phyloP scores from a whole-genome alignment of 805 yeast genomes.

The Candida glaebosa region DNA sequence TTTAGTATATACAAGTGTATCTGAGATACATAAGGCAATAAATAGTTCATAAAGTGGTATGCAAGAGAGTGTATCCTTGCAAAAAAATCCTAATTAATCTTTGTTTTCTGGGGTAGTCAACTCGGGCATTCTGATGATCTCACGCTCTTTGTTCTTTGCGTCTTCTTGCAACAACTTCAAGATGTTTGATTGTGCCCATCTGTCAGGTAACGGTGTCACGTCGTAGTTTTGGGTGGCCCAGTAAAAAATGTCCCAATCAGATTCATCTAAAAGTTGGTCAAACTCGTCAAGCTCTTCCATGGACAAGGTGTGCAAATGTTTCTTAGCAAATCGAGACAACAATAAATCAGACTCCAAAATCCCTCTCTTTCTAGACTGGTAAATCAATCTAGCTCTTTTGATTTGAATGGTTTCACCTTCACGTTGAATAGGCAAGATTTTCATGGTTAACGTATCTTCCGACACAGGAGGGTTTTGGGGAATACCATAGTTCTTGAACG shows the following conservation, averaged over 20 bases:
- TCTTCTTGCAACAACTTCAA: slow-evolving; percentile 65
- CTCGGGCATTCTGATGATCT: slow-evolving; percentile 83
- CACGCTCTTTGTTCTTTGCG: slow-evolving; percentile 68
- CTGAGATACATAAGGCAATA: too few species aligned
- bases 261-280: slow-evolving; percentile 79
- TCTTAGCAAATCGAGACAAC: slow-evolving; percentile 80
- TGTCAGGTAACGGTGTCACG: slow-evolving; percentile 82
- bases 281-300: slow-evolving; percentile 76
- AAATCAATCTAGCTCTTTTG: slow-evolving; percentile 82
- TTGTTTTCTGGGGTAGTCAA: too few species aligned
- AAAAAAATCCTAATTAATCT: too few species aligned
- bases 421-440: slow-evolving; percentile 77
- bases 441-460: slow-evolving; percentile 31
- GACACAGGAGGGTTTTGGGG: slow-evolving; percentile 38
- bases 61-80: too few species aligned
- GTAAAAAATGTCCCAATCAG: slow-evolving; percentile 99
- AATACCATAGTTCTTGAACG: slow-evolving; percentile 31
- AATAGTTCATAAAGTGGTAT: too few species aligned
- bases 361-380: slow-evolving; percentile 93
- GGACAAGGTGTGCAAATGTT: slow-evolving; percentile 56
- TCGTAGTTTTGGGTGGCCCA: slow-evolving; percentile 90
- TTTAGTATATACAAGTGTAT: too few species aligned
- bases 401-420: slow-evolving; percentile 66
- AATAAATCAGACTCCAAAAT: slow-evolving; percentile 89
- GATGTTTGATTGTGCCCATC: slow-evolving; percentile 70